These are phyloP conservation scores for Liquidambar formosana DNA, from an alignment of 164 flowering plant species.

Conservation along the genomic window DNA sequence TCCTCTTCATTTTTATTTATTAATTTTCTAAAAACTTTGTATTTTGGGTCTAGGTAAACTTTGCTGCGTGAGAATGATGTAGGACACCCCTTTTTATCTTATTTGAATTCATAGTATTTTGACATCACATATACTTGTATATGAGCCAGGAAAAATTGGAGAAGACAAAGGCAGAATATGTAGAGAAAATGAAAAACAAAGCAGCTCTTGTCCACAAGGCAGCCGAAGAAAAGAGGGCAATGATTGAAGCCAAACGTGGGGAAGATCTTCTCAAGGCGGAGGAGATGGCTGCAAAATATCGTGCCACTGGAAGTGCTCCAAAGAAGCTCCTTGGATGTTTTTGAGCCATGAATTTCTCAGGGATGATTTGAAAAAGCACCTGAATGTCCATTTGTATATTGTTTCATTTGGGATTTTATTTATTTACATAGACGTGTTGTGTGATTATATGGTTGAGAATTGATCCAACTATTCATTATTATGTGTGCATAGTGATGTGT, in stretches of 20 bases:
- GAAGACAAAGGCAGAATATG: slow-evolving; percentile 36
- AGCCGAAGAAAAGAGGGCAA: slow-evolving; percentile 43
- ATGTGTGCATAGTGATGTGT: slow-evolving; percentile 20
- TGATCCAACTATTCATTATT: not conserved
- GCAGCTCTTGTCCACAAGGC: slow-evolving; percentile 30
- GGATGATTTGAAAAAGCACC: not conserved
- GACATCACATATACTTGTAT: not conserved
- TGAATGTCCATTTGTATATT: slow-evolving; percentile 7
- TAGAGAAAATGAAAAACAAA: slow-evolving; percentile 35
- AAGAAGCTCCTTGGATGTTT: slow-evolving; percentile 73
- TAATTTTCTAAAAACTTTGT: too few relatives aligned
- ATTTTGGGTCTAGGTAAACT: too few relatives aligned
- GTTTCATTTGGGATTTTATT: slow-evolving; percentile 1
- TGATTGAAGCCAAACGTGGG: slow-evolving; percentile 28
- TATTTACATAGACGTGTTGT: slow-evolving; percentile 13
- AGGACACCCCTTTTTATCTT: too few relatives aligned
- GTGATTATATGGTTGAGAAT: slow-evolving; percentile 11
- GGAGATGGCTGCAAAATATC: slow-evolving; percentile 36
- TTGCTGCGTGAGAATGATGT: too few relatives aligned
- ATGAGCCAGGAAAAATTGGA: slow-evolving; percentile 31
- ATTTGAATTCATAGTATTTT: too few relatives aligned
- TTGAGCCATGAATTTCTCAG: slow-evolving; percentile 25
- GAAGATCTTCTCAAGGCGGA: slow-evolving; percentile 30
- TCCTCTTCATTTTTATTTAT: too few relatives aligned
- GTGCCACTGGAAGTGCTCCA: slow-evolving; percentile 31